These are phyloP conservation scores for Fusarium sp. DNA, from an alignment of 2,329 filamentous ascomycete genomes.

Conservation along the genomic window DNA sequence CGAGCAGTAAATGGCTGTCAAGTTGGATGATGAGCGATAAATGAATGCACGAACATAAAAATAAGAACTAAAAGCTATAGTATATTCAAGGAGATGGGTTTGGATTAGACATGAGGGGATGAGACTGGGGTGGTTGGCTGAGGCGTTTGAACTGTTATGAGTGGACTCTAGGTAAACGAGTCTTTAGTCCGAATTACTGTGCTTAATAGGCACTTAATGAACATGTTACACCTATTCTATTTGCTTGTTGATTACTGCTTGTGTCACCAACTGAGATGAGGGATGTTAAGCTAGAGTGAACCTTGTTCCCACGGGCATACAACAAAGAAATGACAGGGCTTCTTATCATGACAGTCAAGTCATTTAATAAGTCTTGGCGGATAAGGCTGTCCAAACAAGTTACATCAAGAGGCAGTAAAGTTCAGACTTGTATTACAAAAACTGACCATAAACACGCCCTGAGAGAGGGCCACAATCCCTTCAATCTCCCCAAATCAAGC, in stretches of 20 bases:
- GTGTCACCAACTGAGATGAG: too few relatives aligned
- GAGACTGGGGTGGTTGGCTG: slow-evolving; percentile 2
- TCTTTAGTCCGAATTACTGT: slow-evolving; percentile 15
- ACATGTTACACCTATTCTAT: neutral
- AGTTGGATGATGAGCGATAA: slow-evolving; percentile 20
- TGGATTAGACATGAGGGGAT: slow-evolving; percentile 9
- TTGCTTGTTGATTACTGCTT: too few relatives aligned
- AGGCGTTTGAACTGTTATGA: slow-evolving; percentile 33
- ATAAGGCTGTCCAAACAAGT: too few relatives aligned
- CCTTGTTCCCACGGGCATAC: neutral
- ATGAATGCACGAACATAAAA: slow-evolving; percentile 20
- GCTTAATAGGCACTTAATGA: slow-evolving; percentile 15
- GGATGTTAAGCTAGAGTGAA: neutral
- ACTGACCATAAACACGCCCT: too few relatives aligned
- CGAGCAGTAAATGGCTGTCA: slow-evolving; percentile 59
- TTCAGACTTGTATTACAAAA: too few relatives aligned
- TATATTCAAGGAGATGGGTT: slow-evolving; percentile 3
- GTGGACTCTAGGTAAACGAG: slow-evolving; percentile 14
- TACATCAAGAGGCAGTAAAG: too few relatives aligned
- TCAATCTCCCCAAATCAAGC: slow-evolving; percentile 1
- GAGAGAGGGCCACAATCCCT: neutral
- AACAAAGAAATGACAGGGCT: neutral
- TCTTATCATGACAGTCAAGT: too few relatives aligned
- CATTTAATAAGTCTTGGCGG: too few relatives aligned
- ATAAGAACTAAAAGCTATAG: slow-evolving; percentile 11